Evolutionary conservation across 768 basidiomycete genomes (phyloP).

Genomic region (Russula emetica): DNA sequence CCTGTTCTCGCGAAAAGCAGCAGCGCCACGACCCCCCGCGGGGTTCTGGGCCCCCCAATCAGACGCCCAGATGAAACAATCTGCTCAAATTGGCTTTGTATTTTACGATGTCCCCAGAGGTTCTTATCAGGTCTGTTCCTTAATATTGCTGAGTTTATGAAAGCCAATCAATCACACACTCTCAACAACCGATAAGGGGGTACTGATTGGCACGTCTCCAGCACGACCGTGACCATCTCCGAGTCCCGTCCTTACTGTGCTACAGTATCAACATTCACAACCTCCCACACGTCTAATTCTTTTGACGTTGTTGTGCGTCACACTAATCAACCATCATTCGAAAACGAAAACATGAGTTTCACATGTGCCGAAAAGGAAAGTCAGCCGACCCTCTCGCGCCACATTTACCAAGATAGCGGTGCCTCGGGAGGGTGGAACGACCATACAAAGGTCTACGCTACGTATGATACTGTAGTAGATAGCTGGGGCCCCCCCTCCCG

Average conservation of each 20-base stretch:
- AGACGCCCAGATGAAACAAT: background rate
- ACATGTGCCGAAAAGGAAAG: background rate
- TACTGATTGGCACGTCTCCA: background rate
- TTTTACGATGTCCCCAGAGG: background rate
- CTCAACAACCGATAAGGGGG: background rate
- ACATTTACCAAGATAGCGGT: background rate
- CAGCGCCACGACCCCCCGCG: background rate
- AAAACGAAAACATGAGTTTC: background rate
- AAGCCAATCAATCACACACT: background rate
- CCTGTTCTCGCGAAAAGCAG: background rate
- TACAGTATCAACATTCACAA: no score
- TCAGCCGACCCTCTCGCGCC: background rate
- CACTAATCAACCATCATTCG: background rate
- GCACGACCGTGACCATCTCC: background rate
- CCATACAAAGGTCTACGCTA: no score
- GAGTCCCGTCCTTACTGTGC: background rate
- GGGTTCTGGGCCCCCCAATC: background rate
- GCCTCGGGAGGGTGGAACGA: no score
- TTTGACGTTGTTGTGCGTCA: background rate
- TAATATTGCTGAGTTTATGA: background rate
- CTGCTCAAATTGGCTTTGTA: background rate
- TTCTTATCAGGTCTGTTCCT: constrained; percentile 1
- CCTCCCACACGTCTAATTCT: background rate
- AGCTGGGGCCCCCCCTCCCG: no score
- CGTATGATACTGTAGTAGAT: no score